Evolutionary conservation across 768 basidiomycete genomes (phyloP).

Genomic region (Atractiella rhizophila): DNA sequence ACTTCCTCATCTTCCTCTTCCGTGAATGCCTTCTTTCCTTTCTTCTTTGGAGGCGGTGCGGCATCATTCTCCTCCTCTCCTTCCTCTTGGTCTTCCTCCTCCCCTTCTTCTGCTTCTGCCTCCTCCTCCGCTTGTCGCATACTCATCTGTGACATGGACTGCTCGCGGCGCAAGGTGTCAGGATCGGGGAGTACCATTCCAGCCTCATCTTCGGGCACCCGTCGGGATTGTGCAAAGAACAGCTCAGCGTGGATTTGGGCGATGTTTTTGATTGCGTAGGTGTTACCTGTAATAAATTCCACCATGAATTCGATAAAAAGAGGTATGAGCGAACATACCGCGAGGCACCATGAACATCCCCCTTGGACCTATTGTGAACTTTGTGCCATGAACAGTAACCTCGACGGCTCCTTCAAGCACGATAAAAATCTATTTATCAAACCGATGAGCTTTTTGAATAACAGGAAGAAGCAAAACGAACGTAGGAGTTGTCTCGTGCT

Average conservation of each 20-base stretch:
- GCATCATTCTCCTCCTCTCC: no score
- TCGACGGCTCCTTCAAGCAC: slow-evolving; percentile 72
- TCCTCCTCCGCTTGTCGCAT: no score
- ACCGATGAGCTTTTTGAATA: not conserved
- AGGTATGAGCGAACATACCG: slow-evolving; percentile 28
- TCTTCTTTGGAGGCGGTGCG: no score
- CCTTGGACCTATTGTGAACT: slow-evolving; percentile 50
- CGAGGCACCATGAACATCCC: slow-evolving; percentile 75
- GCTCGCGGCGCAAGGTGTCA: no score
- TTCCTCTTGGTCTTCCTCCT: no score
- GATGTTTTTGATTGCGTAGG: slow-evolving; percentile 73
- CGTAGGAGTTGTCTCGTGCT: slow-evolving; percentile 81
- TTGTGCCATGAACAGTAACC: slow-evolving; percentile 54
- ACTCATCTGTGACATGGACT: no score
- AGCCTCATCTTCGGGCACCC: slow-evolving; percentile 6
- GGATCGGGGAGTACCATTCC: no score
- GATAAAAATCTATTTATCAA: slow-evolving; percentile 35
- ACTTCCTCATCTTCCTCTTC: no score
- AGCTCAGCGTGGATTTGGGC: slow-evolving; percentile 9
- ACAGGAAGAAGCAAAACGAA: slow-evolving; percentile 24
- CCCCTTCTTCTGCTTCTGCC: no score
- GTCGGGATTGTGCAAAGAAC: slow-evolving; percentile 7
- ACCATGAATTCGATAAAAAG: not conserved
- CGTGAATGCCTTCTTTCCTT: no score
- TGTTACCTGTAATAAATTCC: slow-evolving; percentile 37